Evolutionary conservation across 2,329 filamentous ascomycete genomes (phyloP).

Genomic region (Cladosporium sp.): DNA sequence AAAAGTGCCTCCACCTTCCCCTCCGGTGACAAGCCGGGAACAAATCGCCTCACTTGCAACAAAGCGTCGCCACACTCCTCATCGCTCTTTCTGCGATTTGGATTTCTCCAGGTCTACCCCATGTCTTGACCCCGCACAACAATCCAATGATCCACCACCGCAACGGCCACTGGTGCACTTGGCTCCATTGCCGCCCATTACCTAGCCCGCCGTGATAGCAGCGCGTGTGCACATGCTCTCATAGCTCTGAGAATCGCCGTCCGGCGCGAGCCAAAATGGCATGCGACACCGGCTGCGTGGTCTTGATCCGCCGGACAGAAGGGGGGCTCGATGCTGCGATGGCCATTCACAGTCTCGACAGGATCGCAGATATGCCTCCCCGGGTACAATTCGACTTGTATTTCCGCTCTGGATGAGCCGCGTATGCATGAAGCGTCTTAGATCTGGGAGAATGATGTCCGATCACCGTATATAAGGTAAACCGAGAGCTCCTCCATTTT

Average conservation of each 20-base stretch:
- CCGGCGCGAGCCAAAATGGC: neutral
- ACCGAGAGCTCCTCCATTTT: no score
- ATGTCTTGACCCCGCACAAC: neutral
- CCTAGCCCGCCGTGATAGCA: no score
- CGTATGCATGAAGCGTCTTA: neutral
- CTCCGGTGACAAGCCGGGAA: slow-evolving; percentile 9
- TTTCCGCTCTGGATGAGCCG: no score
- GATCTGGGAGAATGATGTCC: neutral
- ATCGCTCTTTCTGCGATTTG: no score
- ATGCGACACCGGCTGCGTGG: neutral
- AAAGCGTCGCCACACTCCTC: neutral
- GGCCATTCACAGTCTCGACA: no score
- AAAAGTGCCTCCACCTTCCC: slow-evolving; percentile 11
- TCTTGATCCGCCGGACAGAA: neutral
- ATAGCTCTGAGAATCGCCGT: neutral
- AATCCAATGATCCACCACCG: neutral
- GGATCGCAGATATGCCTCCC: no score
- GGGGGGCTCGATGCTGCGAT: no score
- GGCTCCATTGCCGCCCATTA: neutral
- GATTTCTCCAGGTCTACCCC: neutral
- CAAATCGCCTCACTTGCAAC: slow-evolving; percentile 1
- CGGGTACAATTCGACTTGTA: no score
- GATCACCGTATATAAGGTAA: no score
- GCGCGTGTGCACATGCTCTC: neutral
- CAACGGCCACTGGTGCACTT: neutral